These are phyloP conservation scores for Paraphaeosphaeria sporulosa DNA, from an alignment of 2,329 filamentous ascomycete species.

Conservation along the genomic window DNA sequence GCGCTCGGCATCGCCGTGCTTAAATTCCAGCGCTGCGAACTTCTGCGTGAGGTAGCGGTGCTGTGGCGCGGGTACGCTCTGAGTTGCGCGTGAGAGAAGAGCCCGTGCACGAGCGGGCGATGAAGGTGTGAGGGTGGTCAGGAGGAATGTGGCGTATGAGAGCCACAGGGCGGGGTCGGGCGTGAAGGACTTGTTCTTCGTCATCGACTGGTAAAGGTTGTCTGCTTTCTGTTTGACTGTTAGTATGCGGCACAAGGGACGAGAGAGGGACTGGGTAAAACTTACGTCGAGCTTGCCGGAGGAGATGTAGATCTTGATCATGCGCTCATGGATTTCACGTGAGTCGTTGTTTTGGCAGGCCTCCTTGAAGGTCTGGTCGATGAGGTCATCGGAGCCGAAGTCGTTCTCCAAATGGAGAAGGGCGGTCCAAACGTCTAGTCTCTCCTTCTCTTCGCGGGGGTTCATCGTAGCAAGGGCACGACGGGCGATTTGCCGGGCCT, in stretches of 20 bases:
- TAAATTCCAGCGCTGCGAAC: slow-evolving; percentile 92
- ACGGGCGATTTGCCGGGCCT: slow-evolving; percentile 88
- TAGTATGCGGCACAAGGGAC: slow-evolving; percentile 23
- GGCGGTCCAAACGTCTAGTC: slow-evolving; percentile 94
- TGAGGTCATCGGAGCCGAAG: slow-evolving; percentile 81
- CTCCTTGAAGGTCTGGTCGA: slow-evolving; percentile 87
- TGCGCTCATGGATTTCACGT: slow-evolving; percentile 85
- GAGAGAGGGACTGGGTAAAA: slow-evolving; percentile 11
- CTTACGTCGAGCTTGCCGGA: slow-evolving; percentile 84
- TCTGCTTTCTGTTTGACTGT: slow-evolving; percentile 75
- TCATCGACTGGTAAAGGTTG: slow-evolving; percentile 81
- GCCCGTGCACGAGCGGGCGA: slow-evolving; percentile 78
- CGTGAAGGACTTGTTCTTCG: slow-evolving; percentile 84
- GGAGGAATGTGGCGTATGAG: slow-evolving; percentile 94
- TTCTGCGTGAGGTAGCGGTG: slow-evolving; percentile 81
- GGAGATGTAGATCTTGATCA: slow-evolving; percentile 94
- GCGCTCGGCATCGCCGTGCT: slow-evolving; percentile 86
- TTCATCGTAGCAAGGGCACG: slow-evolving; percentile 91
- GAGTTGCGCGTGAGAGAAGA: slow-evolving; percentile 82
- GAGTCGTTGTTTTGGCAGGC: slow-evolving; percentile 94
- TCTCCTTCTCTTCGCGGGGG: slow-evolving; percentile 88
- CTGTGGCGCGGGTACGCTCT: slow-evolving; percentile 75
- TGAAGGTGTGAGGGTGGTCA: slow-evolving; percentile 73
- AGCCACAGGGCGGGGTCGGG: slow-evolving; percentile 83
- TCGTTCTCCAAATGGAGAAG: slow-evolving; percentile 93